phyloP scores from a whole-genome alignment of 441 rosid species.

The Omphalea diandra region DNA sequence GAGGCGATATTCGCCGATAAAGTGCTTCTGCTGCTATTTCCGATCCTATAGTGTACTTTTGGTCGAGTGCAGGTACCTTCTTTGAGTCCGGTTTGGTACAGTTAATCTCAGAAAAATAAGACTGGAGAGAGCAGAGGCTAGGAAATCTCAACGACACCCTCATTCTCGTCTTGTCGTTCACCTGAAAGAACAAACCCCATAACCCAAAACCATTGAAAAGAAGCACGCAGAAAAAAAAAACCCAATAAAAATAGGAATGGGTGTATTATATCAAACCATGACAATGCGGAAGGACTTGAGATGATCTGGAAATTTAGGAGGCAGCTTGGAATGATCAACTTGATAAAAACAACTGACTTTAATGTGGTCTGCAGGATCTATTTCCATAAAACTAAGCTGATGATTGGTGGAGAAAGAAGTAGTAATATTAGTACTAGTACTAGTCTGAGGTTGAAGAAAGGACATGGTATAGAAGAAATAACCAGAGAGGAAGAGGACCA shows the following conservation, averaged over 20 bases:
- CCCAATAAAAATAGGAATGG: no score
- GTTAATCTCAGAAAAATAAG: slow-evolving; percentile 43
- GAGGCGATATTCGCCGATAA: slow-evolving; percentile 52
- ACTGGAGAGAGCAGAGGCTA: slow-evolving; percentile 51
- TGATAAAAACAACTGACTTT: slow-evolving; percentile 72
- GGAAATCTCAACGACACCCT: slow-evolving; percentile 71
- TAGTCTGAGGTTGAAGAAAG: neutral
- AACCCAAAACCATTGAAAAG: slow-evolving; percentile 1
- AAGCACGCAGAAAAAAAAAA: no score
- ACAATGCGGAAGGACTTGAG: slow-evolving; percentile 61
- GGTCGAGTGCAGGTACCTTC: slow-evolving; percentile 67
- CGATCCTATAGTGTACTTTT: slow-evolving; percentile 52
- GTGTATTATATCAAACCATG: slow-evolving; percentile 43
- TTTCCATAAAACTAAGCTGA: neutral
- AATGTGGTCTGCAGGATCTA: slow-evolving; percentile 50
- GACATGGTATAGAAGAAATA: neutral
- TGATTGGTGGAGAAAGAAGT: neutral
- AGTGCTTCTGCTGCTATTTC: slow-evolving; percentile 64
- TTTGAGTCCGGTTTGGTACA: slow-evolving; percentile 29
- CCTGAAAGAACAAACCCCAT: slow-evolving; percentile 37
- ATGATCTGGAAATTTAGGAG: slow-evolving; percentile 52
- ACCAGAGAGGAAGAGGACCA: neutral
- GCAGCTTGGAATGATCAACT: slow-evolving; percentile 61
- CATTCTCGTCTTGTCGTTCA: slow-evolving; percentile 56
- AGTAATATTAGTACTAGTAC: no score